Evolutionary conservation across 768 basidiomycete genomes (phyloP).

Genomic region (Trametes cubensis): DNA sequence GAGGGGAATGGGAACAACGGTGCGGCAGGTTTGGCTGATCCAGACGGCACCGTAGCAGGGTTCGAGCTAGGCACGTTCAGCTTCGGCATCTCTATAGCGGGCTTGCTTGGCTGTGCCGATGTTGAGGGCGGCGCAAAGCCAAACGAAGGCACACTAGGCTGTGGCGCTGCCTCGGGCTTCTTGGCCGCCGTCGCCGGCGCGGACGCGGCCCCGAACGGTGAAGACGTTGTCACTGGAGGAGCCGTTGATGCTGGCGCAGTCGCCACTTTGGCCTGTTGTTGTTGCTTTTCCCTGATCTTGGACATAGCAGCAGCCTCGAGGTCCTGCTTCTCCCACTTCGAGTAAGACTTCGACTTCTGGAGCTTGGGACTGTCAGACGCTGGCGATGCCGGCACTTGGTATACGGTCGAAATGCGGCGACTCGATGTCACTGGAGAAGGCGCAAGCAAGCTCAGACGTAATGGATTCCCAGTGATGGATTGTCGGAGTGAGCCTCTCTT

Average conservation of each 20-base stretch:
- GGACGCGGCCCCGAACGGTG: background rate
- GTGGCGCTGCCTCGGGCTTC: background rate
- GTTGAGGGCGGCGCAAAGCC: slow-evolving; percentile 8
- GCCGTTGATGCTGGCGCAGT: background rate
- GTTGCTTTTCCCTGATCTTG: slow-evolving; percentile 59
- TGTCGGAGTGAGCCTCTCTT: slow-evolving; percentile 46
- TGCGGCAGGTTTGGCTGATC: slow-evolving; percentile 16
- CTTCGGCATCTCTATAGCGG: slow-evolving; percentile 23
- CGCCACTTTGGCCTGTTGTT: slow-evolving; percentile 14
- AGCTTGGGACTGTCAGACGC: slow-evolving; percentile 56
- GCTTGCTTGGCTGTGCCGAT: slow-evolving; percentile 29
- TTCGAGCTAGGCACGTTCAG: background rate
- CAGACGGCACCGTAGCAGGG: slow-evolving; percentile 19
- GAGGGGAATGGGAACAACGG: slow-evolving; percentile 13
- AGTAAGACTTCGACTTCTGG: slow-evolving; percentile 50
- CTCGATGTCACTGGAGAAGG: slow-evolving; percentile 25
- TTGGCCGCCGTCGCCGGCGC: background rate
- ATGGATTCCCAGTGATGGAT: slow-evolving; percentile 46
- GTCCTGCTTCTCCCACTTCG: slow-evolving; percentile 89
- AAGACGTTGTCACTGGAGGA: background rate
- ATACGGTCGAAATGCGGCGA: slow-evolving; percentile 47
- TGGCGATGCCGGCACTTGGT: slow-evolving; percentile 31
- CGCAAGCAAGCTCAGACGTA: slow-evolving; percentile 56
- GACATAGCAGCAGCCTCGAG: slow-evolving; percentile 79
- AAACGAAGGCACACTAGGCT: slow-evolving; percentile 4